A percentile compares a stretch with the other conserved stretches of the same genome.
Evolutionary conservation across 2,329 filamentous ascomycete species (phyloP).

Genomic region (Fusarium sp.): DNA sequence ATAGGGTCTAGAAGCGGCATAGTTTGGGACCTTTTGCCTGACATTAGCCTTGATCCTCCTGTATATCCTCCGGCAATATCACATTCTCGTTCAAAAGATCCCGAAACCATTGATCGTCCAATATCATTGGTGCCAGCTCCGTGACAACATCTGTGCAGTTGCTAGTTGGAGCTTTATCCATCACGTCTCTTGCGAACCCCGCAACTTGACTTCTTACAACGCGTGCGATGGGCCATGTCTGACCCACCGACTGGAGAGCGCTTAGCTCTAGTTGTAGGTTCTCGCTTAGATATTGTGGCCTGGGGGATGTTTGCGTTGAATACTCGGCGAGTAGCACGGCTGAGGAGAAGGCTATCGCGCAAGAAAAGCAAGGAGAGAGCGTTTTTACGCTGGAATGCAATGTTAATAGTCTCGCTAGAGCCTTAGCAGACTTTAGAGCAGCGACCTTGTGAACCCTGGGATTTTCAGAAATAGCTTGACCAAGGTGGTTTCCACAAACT

Average conservation of each 20-base stretch:
- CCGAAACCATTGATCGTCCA: not conserved
- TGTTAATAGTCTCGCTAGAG: not conserved
- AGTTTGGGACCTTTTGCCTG: too few relatives aligned
- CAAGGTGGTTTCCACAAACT: not conserved
- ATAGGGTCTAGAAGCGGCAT: too few relatives aligned
- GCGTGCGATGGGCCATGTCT: not conserved
- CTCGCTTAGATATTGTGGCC: not conserved
- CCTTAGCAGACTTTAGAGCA: not conserved
- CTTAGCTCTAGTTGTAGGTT: not conserved
- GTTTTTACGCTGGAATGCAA: not conserved
- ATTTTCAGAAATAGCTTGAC: not conserved
- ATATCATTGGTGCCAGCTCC: not conserved
- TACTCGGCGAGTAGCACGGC: not conserved
- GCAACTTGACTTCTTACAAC: not conserved
- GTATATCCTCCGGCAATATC: not conserved
- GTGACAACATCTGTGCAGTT: not conserved
- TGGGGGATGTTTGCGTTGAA: not conserved
- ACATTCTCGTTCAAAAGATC: not conserved
- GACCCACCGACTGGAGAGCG: not conserved
- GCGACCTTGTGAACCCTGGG: not conserved
- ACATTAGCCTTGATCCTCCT: too few relatives aligned
- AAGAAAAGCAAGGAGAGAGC: not conserved
- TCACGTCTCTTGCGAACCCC: not conserved
- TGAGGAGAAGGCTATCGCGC: not conserved
- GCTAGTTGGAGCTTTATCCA: not conserved